These are phyloP conservation scores for Globisporangium rhizosaccharum DNA, from an alignment of 352 stramenopile species.

Conservation along the genomic window DNA sequence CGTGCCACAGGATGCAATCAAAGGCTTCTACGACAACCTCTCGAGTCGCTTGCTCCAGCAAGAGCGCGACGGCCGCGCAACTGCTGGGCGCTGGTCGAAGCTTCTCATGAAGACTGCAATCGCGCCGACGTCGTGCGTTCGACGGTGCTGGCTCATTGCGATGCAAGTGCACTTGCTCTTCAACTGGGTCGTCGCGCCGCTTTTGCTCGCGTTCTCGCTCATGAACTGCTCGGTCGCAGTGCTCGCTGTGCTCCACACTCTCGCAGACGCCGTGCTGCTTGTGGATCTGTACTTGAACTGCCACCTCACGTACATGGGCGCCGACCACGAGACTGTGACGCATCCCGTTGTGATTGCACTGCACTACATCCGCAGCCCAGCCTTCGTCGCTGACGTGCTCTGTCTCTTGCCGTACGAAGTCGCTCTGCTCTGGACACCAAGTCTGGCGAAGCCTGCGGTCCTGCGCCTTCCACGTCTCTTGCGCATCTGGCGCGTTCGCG, in stretches of 20 bases:
- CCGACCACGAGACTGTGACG: conserved; percentile 46
- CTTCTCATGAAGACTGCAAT: conserved; percentile 16
- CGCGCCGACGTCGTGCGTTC: conserved; percentile 26
- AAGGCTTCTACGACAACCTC: conserved; percentile 51
- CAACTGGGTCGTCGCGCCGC: conserved; percentile 43
- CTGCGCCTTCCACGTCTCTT: conserved; percentile 30
- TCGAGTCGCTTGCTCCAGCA: conserved; percentile 6
- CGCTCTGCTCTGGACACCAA: conserved; percentile 1
- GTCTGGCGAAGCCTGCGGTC: conserved; percentile 9
- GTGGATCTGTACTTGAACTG: conserved; percentile 51
- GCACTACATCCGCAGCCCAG: conserved; percentile 27
- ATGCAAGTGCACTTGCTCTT: conserved; percentile 14
- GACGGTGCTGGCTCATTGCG: conserved; percentile 37
- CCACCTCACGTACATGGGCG: conserved; percentile 34
- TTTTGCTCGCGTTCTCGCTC: conserved; percentile 42
- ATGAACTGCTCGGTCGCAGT: background rate
- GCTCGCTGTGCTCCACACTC: conserved; percentile 20
- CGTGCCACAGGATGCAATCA: conserved; percentile 33
- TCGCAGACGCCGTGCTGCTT: conserved; percentile 27
- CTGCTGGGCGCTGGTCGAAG: too few relatives aligned
- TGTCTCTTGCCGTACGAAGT: conserved; percentile 37
- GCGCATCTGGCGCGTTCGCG: conserved; percentile 14
- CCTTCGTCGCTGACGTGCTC: conserved; percentile 32
- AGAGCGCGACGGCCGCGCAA: conserved; percentile 19
- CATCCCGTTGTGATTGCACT: conserved; percentile 25